Evolutionary conservation across 2,329 filamentous ascomycete genomes (phyloP).

Genomic region (Microcyclospora tardicrescens): DNA sequence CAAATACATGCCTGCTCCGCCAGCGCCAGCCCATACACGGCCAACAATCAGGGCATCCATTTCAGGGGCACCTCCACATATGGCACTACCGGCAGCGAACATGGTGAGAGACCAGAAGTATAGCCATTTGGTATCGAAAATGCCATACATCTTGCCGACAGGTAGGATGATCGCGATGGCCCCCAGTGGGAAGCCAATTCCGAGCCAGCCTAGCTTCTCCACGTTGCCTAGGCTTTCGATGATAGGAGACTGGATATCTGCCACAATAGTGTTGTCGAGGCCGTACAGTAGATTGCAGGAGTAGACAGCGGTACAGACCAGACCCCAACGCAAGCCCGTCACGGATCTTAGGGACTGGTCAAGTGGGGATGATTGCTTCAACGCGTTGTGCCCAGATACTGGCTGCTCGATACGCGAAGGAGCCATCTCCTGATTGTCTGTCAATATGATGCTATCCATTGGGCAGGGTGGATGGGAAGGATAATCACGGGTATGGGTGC

Average conservation of each 20-base stretch:
- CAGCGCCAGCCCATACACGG: slow-evolving; percentile 19
- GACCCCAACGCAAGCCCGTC: too few relatives aligned
- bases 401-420: too few relatives aligned
- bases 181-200: slow-evolving; percentile 18
- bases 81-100: slow-evolving; percentile 17
- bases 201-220: slow-evolving; percentile 18
- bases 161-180: slow-evolving; percentile 12
- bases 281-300: not conserved
- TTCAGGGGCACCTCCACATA: slow-evolving; percentile 22
- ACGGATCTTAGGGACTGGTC: too few relatives aligned
- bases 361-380: too few relatives aligned
- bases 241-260: slow-evolving; percentile 20
- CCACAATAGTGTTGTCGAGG: slow-evolving; percentile 14
- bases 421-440: too few relatives aligned
- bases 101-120: slow-evolving; percentile 14
- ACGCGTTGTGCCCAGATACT: too few relatives aligned
- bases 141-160: slow-evolving; percentile 14
- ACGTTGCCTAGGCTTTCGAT: slow-evolving; percentile 17
- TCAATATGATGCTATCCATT: too few relatives aligned
- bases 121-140: slow-evolving; percentile 19
- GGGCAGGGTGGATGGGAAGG: too few relatives aligned
- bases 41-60: slow-evolving; percentile 22
- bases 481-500: too few relatives aligned
- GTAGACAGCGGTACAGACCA: too few relatives aligned
- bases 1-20: slow-evolving; percentile 21